Conservation (phyloP, 1,284 basidiomycete species). For the Leccinum pseudoinsigne region DNA sequence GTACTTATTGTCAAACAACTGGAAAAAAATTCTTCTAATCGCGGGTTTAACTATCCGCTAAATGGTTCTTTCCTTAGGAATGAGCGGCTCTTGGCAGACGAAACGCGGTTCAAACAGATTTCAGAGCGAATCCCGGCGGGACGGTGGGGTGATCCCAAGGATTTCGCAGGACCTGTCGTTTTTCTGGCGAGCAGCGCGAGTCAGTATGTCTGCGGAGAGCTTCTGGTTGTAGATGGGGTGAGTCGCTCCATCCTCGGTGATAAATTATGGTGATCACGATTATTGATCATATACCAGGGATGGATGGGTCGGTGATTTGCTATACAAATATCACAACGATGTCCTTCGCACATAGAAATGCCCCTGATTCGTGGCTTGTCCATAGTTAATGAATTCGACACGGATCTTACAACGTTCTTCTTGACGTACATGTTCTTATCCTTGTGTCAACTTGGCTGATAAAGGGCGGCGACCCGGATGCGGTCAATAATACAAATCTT, state of each 20-base stretch:
- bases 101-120: conserved; percentile 81
- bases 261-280: conserved; percentile 16
- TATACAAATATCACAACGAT: conserved; percentile 5
- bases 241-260: conserved; percentile 25
- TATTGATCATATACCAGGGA: conserved; percentile 40
- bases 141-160: conserved; percentile 85
- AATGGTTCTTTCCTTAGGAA: conserved; percentile 54
- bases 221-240: conserved; percentile 77
- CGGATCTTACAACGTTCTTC: conserved; percentile 2
- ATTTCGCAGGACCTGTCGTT: conserved; percentile 91
- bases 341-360: conserved; percentile 6
- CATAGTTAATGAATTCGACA: conserved; percentile 5
- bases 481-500: conserved; percentile 10
- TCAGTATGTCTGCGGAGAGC: conserved; percentile 90
- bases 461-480: conserved; percentile 10
- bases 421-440: conserved; percentile 24
- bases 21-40: conserved; percentile 8
- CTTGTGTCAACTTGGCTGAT: neutral
- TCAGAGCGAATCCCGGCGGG: conserved; percentile 91
- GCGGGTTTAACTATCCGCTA: conserved; percentile 17
- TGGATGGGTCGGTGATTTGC: conserved; percentile 60
- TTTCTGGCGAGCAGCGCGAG: conserved; percentile 87
- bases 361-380: neutral
- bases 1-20: conserved; percentile 6
- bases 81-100: conserved; percentile 73